These are phyloP conservation scores for Wickerhamiella azyma DNA, from an alignment of 805 yeast species.

Conservation along the genomic window DNA sequence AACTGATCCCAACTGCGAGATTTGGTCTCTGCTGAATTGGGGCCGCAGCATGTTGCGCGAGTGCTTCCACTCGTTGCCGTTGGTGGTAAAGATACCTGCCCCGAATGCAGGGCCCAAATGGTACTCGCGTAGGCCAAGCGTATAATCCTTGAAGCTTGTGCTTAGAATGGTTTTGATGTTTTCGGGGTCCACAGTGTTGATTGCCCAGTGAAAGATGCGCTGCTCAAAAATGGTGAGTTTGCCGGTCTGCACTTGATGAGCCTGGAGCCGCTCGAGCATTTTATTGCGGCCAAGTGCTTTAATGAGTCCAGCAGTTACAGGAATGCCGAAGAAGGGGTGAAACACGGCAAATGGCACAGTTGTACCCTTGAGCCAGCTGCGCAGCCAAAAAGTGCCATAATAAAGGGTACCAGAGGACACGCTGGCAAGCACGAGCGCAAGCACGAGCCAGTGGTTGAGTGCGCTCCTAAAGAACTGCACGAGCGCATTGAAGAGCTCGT, in stretches of 20 bases:
- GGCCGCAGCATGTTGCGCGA: constrained; percentile 26
- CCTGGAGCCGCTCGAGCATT: neutral
- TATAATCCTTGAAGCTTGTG: constrained; percentile 24
- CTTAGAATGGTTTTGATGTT: constrained; percentile 25
- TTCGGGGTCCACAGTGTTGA: constrained; percentile 23
- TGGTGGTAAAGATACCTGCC: constrained; percentile 26
- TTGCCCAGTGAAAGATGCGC: constrained; percentile 1
- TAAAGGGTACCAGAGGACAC: neutral
- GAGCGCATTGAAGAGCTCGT: neutral
- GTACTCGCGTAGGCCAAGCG: constrained; percentile 21
- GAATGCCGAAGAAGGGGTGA: neutral
- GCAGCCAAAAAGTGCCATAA: neutral
- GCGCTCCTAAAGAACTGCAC: neutral
- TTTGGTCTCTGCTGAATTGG: constrained; percentile 24
- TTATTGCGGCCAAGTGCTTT: neutral
- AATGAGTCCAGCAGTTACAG: neutral
- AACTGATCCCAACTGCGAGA: constrained; percentile 19
- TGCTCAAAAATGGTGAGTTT: neutral
- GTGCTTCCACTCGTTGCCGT: constrained; percentile 26
- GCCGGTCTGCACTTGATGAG: neutral
- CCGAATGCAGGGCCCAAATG: constrained; percentile 23
- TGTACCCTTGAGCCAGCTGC: neutral
- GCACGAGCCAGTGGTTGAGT: neutral
- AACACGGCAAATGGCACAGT: neutral
- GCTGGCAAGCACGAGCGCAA: neutral